Percentiles rank a stretch among this genome's conserved stretches.
Evolutionary conservation across 2,329 filamentous ascomycete species (phyloP).

Genomic region (Xylariomycetidae sp.): DNA sequence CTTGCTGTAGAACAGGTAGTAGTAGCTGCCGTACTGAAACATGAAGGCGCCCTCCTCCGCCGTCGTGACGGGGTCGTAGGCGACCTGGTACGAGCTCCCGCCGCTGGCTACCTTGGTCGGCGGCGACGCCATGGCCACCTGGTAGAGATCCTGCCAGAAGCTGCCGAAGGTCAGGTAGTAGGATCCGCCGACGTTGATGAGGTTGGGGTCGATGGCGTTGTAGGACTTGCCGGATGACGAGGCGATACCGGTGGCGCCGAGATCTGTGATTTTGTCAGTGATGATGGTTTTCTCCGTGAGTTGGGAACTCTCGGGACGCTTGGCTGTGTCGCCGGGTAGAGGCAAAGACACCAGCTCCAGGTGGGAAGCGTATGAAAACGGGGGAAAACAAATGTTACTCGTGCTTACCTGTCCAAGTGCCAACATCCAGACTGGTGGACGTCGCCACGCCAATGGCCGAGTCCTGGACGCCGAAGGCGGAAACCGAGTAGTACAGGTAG

Average conservation of each 20-base stretch:
- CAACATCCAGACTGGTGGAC: slow-evolving; percentile 42
- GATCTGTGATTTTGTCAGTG: too few species aligned
- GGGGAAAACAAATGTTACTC: too few species aligned
- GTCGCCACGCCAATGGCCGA: slow-evolving; percentile 56
- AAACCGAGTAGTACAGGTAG: slow-evolving; percentile 66
- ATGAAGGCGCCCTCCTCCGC: slow-evolving; percentile 51
- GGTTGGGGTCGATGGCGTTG: slow-evolving; percentile 58
- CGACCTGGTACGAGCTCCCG: slow-evolving; percentile 39
- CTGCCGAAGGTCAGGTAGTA: slow-evolving; percentile 60
- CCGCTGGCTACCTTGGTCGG: slow-evolving; percentile 48
- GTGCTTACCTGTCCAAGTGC: slow-evolving; percentile 59
- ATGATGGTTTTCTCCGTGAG: too few species aligned
- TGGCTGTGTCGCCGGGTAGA: too few species aligned
- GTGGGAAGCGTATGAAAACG: too few species aligned
- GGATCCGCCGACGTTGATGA: slow-evolving; percentile 36
- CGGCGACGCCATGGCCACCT: slow-evolving; percentile 36
- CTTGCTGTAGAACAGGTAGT: slow-evolving; percentile 57
- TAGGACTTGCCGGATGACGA: slow-evolving; percentile 39
- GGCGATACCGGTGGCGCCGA: slow-evolving; percentile 48
- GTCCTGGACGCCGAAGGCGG: slow-evolving; percentile 54
- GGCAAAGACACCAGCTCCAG: too few species aligned
- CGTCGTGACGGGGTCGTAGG: slow-evolving; percentile 45
- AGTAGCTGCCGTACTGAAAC: slow-evolving; percentile 49
- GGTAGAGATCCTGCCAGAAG: slow-evolving; percentile 64
- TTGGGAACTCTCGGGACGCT: too few species aligned